Percentiles rank a stretch among this genome's conserved stretches.
Conservation (phyloP, 805 yeast species). For the Starmera pachycereana region DNA sequence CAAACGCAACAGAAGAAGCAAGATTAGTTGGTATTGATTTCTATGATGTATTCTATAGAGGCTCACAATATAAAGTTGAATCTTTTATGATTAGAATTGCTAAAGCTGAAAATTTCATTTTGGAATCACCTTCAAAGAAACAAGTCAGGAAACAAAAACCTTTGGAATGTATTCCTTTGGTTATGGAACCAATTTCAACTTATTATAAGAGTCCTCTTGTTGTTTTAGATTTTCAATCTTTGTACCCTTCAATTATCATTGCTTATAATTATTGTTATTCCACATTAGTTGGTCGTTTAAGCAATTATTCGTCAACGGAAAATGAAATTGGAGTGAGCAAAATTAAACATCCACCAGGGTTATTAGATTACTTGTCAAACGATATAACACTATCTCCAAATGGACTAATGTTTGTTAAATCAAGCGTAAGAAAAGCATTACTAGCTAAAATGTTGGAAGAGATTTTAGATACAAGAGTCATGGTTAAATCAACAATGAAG, state of each 20-base stretch:
- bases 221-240: slow-evolving; percentile 86
- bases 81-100: slow-evolving; percentile 68
- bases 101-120: slow-evolving; percentile 61
- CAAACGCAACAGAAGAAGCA: slow-evolving; percentile 72
- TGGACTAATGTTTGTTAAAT: slow-evolving; percentile 69
- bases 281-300: slow-evolving; percentile 54
- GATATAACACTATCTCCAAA: slow-evolving; percentile 73
- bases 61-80: slow-evolving; percentile 92
- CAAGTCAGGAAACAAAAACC: slow-evolving; percentile 82
- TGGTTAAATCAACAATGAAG: slow-evolving; percentile 69
- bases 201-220: slow-evolving; percentile 83
- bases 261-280: slow-evolving; percentile 87
- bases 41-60: slow-evolving; percentile 76
- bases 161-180: slow-evolving; percentile 77
- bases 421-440: slow-evolving; percentile 55
- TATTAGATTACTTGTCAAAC: slow-evolving; percentile 40
- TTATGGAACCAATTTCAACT: slow-evolving; percentile 84
- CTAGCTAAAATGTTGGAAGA: slow-evolving; percentile 81
- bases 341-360: slow-evolving; percentile 44
- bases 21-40: slow-evolving; percentile 85
- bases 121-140: slow-evolving; percentile 69
- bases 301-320: slow-evolving; percentile 34
- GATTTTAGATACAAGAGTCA: slow-evolving; percentile 66
- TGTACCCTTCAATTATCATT: slow-evolving; percentile 86
- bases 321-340: slow-evolving; percentile 41